A percentile compares a stretch with the other conserved stretches of the same genome.
phyloP scores from a whole-genome alignment of 345 rosid genomes.

The Citrus cavaleriei region DNA sequence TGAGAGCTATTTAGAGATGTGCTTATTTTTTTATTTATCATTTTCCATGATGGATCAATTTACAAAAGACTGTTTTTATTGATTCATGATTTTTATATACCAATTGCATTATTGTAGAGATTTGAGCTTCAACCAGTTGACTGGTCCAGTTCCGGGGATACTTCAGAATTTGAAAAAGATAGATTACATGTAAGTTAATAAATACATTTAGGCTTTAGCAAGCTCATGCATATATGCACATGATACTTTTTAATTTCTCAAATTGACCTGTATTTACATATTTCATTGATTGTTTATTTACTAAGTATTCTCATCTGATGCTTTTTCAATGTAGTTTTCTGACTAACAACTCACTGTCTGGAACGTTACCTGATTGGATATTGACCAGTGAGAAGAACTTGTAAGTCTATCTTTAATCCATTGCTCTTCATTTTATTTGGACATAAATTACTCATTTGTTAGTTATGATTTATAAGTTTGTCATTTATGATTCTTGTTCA shows the following conservation, averaged over 20 bases:
- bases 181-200: conserved; percentile 44
- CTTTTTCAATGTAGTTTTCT: conserved; percentile 48
- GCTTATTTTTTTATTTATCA: not conserved
- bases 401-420: conserved; percentile 37
- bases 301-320: not conserved
- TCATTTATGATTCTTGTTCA: not conserved
- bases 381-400: conserved; percentile 8
- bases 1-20: not conserved
- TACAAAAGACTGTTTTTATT: not conserved
- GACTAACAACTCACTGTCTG: conserved; percentile 68
- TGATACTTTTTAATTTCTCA: not conserved
- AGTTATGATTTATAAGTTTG: not conserved
- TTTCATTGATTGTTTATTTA: not conserved
- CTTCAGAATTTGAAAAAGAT: conserved; percentile 7
- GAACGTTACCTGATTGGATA: conserved; percentile 57
- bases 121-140: conserved; percentile 71
- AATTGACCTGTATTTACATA: not conserved
- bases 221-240: not conserved
- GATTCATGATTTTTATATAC: not conserved
- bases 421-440: not conserved
- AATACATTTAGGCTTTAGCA: not conserved
- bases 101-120: conserved; percentile 44
- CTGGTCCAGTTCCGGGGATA: conserved; percentile 42
- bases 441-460: not conserved
- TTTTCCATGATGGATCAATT: not conserved